Conservation (phyloP, 192 early-diverging fungal genomes). For the Backusella psychrophila region DNA sequence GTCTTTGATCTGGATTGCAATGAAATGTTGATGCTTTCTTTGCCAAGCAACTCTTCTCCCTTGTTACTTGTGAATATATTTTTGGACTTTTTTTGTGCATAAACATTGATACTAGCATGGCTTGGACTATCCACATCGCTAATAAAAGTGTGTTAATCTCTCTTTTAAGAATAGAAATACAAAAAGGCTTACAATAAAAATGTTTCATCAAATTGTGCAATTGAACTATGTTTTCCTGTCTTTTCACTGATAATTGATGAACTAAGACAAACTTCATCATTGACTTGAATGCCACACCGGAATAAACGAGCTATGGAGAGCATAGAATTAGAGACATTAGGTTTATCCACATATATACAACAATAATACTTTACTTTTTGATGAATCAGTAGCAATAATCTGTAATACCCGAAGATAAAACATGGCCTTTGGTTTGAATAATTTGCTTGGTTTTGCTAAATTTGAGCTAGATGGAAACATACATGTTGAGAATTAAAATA, state of each 20-base stretch:
- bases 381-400: constrained; percentile 26
- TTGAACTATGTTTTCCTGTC: constrained; percentile 25
- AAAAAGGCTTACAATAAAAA: constrained; percentile 30
- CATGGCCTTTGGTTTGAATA: constrained; percentile 29
- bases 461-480: background rate
- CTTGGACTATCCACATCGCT: constrained; percentile 30
- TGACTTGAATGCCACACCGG: constrained; percentile 23
- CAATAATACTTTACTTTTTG: constrained; percentile 21
- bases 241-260: constrained; percentile 18
- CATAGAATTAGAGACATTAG: background rate
- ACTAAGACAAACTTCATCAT: constrained; percentile 27
- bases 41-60: constrained; percentile 18
- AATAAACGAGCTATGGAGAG: constrained; percentile 13
- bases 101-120: constrained; percentile 19
- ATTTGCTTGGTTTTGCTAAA: background rate
- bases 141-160: background rate
- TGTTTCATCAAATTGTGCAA: constrained; percentile 34
- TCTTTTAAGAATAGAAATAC: background rate
- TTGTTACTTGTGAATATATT: constrained; percentile 10
- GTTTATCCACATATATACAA: background rate
- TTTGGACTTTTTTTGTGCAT: constrained; percentile 13
- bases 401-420: constrained; percentile 36
- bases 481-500: background rate
- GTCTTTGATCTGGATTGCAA: constrained; percentile 13
- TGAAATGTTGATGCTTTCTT: constrained; percentile 12